These are phyloP conservation scores for Colletotrichum scovillei DNA, from an alignment of 2,329 filamentous ascomycete genomes.

Conservation along the genomic window DNA sequence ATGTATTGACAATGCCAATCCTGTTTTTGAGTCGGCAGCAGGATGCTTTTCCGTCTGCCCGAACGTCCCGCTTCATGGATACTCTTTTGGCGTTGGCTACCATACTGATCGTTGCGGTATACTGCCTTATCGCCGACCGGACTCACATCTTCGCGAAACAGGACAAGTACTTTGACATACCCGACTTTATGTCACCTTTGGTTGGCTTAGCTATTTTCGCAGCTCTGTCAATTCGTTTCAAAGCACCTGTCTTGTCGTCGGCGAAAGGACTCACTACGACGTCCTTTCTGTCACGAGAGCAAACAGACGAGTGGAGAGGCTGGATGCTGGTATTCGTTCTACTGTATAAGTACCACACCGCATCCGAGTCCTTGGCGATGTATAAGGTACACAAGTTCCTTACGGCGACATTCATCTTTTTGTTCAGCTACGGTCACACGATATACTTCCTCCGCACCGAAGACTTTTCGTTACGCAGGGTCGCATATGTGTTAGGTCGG, in stretches of 20 bases:
- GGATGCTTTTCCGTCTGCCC: slow-evolving; percentile 41
- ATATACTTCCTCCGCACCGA: slow-evolving; percentile 66
- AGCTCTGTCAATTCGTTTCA: slow-evolving; percentile 21
- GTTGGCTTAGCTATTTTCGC: slow-evolving; percentile 41
- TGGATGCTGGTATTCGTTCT: slow-evolving; percentile 68
- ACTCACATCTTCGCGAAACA: slow-evolving; percentile 64
- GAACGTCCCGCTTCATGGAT: slow-evolving; percentile 22
- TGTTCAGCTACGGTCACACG: slow-evolving; percentile 72
- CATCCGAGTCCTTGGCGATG: slow-evolving; percentile 58
- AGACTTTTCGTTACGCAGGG: slow-evolving; percentile 66
- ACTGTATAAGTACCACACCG: slow-evolving; percentile 68
- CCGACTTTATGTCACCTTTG: slow-evolving; percentile 38
- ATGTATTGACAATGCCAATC: slow-evolving; percentile 27
- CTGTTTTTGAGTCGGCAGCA: slow-evolving; percentile 24
- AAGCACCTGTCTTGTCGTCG: not conserved
- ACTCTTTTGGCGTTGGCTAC: slow-evolving; percentile 44
- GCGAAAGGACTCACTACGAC: slow-evolving; percentile 14
- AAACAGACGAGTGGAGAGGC: slow-evolving; percentile 75
- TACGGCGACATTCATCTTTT: slow-evolving; percentile 69
- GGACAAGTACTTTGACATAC: slow-evolving; percentile 55
- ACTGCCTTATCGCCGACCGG: slow-evolving; percentile 66
- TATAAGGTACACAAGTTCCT: slow-evolving; percentile 66
- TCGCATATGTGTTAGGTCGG: slow-evolving; percentile 60
- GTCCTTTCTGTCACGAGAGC: slow-evolving; percentile 58
- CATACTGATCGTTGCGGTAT: slow-evolving; percentile 42